Evolutionary conservation across 1,284 basidiomycete genomes (phyloP).

Genomic region (Heterobasidion parviporum): DNA sequence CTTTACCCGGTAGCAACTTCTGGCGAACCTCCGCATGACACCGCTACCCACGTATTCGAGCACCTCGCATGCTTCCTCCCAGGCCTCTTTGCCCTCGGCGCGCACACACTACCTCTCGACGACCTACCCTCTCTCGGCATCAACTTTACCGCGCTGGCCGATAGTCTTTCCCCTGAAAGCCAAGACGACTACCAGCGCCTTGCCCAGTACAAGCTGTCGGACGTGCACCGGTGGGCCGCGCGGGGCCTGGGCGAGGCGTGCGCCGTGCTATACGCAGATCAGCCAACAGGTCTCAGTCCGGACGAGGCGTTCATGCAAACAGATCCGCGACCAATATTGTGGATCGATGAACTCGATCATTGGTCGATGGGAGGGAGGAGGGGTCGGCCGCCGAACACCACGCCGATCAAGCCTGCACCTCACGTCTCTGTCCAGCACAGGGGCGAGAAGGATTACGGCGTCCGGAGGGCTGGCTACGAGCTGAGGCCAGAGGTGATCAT

Average conservation of each 20-base stretch:
- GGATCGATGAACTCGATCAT: slow-evolving; percentile 44
- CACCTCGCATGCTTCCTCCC: slow-evolving; percentile 77
- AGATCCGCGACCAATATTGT: slow-evolving; percentile 17
- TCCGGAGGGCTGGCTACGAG: slow-evolving; percentile 38
- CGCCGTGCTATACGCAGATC: slow-evolving; percentile 57
- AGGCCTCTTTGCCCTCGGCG: slow-evolving; percentile 72
- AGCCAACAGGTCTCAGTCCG: slow-evolving; percentile 51
- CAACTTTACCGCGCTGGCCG: slow-evolving; percentile 28
- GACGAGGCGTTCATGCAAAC: slow-evolving; percentile 31
- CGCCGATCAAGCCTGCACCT: slow-evolving; percentile 25
- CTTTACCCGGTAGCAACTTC: slow-evolving; percentile 61
- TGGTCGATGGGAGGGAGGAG: slow-evolving; percentile 37
- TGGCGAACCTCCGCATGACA: slow-evolving; percentile 27
- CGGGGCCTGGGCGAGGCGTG: slow-evolving; percentile 63
- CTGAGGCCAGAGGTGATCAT: slow-evolving; percentile 54
- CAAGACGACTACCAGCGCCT: slow-evolving; percentile 25
- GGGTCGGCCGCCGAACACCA: slow-evolving; percentile 47
- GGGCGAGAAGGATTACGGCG: slow-evolving; percentile 20
- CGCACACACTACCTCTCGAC: slow-evolving; percentile 45
- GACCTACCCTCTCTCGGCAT: slow-evolving; percentile 36
- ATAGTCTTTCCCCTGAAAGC: slow-evolving; percentile 24
- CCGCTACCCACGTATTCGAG: slow-evolving; percentile 52
- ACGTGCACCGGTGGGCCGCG: slow-evolving; percentile 56
- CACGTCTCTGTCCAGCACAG: slow-evolving; percentile 10
- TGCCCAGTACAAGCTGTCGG: slow-evolving; percentile 28